These are phyloP conservation scores for Solanum clarkiae DNA, from an alignment of 257 asterid genomes.

Conservation along the genomic window DNA sequence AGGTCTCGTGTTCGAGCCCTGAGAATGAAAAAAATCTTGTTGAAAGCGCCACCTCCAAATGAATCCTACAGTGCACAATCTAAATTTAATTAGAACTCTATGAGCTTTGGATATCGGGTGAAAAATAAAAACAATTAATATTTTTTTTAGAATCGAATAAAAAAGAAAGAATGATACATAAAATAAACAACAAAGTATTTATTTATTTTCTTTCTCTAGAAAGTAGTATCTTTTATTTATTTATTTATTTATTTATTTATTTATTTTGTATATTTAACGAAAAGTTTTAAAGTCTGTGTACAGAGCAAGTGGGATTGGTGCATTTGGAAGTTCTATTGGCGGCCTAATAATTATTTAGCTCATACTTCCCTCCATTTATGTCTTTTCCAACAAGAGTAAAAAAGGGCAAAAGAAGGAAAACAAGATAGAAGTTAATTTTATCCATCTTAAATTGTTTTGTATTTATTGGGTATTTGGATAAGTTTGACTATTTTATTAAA, in stretches of 20 bases:
- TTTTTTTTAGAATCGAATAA: too few species aligned
- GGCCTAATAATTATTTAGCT: background rate
- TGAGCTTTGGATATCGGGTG: too few species aligned
- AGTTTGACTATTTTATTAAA: background rate
- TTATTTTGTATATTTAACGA: background rate
- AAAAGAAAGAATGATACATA: too few species aligned
- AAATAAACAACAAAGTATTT: fast-evolving
- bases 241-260: too few species aligned
- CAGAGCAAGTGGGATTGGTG: background rate
- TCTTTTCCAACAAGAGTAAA: background rate
- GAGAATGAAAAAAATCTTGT: too few species aligned
- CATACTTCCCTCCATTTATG: background rate
- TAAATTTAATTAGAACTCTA: too few species aligned
- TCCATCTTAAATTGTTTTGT: background rate
- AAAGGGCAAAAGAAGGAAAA: background rate
- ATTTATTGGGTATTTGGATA: background rate
- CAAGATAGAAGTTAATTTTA: background rate
- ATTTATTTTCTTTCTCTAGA: background rate
- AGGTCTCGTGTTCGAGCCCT: too few species aligned
- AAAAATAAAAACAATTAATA: too few species aligned
- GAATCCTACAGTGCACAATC: fast-evolving
- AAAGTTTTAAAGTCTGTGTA: background rate
- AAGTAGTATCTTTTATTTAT: background rate
- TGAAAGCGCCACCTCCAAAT: fast-evolving
- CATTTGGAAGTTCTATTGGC: background rate